phyloP scores from a whole-genome alignment of 2,329 filamentous ascomycete species.

The Scedosporium dehoogii region DNA sequence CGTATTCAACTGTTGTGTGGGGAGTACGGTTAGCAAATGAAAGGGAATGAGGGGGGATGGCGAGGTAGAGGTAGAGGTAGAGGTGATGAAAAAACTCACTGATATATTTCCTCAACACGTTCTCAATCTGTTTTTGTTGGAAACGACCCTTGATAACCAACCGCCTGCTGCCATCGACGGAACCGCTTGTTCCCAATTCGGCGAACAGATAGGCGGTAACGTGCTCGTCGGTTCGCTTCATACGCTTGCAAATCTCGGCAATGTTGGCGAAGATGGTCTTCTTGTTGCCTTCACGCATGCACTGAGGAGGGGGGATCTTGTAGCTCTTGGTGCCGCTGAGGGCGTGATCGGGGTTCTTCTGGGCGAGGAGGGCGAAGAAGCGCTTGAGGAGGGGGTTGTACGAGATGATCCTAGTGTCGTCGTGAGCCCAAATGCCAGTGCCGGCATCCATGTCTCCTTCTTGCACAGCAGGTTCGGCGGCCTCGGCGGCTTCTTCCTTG shows the following conservation, averaged over 20 bases:
- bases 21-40: constrained; percentile 18
- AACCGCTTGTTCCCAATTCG: constrained; percentile 94
- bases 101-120: constrained; percentile 90
- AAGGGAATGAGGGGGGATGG: not conserved
- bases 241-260: constrained; percentile 95
- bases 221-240: constrained; percentile 98
- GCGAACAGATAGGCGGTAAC: constrained; percentile 95
- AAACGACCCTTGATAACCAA: constrained; percentile 99
- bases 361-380: constrained; percentile 90
- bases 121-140: constrained; percentile 99
- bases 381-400: constrained; percentile 80
- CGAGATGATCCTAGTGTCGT: constrained; percentile 65
- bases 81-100: constrained; percentile 41
- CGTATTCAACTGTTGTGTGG: constrained; percentile 67
- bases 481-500: constrained; percentile 52
- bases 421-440: constrained; percentile 84
- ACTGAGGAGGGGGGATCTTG: constrained; percentile 98
- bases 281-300: constrained; percentile 99
- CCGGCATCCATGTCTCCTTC: constrained; percentile 77
- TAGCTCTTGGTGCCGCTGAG: constrained; percentile 86
- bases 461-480: constrained; percentile 41
- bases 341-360: constrained; percentile 93
- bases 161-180: constrained; percentile 83
- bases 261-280: constrained; percentile 99
- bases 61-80: not conserved